These are phyloP conservation scores for Phialemoniopsis sp. DNA, from an alignment of 2,329 filamentous ascomycete genomes.

Conservation along the genomic window DNA sequence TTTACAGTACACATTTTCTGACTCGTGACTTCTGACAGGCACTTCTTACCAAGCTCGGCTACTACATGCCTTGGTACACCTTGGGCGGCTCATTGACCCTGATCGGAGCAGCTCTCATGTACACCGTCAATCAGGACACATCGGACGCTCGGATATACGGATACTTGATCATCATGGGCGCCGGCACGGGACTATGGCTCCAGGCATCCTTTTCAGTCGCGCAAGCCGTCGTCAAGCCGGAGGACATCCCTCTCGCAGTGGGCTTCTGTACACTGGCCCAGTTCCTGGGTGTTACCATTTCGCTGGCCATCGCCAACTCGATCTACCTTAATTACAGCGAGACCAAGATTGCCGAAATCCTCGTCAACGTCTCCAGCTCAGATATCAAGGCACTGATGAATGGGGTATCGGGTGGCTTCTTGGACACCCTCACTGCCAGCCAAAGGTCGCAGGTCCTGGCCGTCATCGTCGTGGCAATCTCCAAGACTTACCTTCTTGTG, in stretches of 20 bases:
- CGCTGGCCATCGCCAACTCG: constrained; percentile 24
- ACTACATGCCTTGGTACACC: constrained; percentile 30
- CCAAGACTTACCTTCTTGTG: no score
- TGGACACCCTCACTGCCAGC: no score
- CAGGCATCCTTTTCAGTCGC: constrained; percentile 30
- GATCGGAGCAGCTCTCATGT: constrained; percentile 18
- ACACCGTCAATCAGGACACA: constrained; percentile 14
- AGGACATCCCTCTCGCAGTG: constrained; percentile 20
- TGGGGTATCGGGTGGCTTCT: no score
- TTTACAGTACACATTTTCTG: constrained; percentile 25
- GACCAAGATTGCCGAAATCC: neutral
- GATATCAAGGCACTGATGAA: no score
- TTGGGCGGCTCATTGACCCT: constrained; percentile 22
- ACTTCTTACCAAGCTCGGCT: constrained; percentile 16
- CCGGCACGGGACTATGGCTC: constrained; percentile 26
- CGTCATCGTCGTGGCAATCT: no score
- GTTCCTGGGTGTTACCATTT: constrained; percentile 23
- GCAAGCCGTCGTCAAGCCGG: constrained; percentile 21
- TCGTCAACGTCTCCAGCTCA: neutral
- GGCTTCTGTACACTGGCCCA: constrained; percentile 28
- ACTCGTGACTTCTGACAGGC: constrained; percentile 11
- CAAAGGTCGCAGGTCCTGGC: no score
- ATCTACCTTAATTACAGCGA: constrained; percentile 25
- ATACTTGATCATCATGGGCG: constrained; percentile 27
- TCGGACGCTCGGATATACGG: constrained; percentile 17